Percentiles rank a stretch among this genome's conserved stretches.
These are phyloP conservation scores for Saccharomyces mikatae DNA, from an alignment of 805 yeast genomes.

Conservation along the genomic window DNA sequence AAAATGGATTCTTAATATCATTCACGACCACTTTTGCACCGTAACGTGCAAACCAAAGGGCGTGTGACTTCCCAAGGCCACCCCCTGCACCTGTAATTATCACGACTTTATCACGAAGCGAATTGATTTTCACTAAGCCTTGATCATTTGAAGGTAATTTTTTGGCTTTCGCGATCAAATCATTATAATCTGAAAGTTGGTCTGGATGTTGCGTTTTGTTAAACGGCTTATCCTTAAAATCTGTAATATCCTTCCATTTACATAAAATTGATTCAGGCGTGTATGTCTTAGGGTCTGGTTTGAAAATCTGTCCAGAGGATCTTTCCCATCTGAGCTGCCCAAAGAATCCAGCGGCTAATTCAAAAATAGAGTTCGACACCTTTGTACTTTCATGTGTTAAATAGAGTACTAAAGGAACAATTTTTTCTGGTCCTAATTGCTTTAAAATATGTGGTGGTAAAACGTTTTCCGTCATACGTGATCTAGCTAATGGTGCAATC, in stretches of 20 bases:
- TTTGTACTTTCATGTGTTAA: slow-evolving; percentile 58
- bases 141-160: slow-evolving; percentile 51
- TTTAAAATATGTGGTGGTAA: slow-evolving; percentile 80
- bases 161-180: slow-evolving; percentile 45
- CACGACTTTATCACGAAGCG: slow-evolving; percentile 76
- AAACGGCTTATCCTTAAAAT: slow-evolving; percentile 52
- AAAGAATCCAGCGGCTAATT: slow-evolving; percentile 89
- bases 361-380: slow-evolving; percentile 71
- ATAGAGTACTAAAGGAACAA: slow-evolving; percentile 85
- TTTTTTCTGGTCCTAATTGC: slow-evolving; percentile 74
- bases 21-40: slow-evolving; percentile 95
- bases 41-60: slow-evolving; percentile 72
- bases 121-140: slow-evolving; percentile 42
- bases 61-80: slow-evolving; percentile 89
- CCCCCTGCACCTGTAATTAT: slow-evolving; percentile 92
- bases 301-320: slow-evolving; percentile 76
- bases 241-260: slow-evolving; percentile 53
- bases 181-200: slow-evolving; percentile 62
- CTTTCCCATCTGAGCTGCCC: slow-evolving; percentile 95
- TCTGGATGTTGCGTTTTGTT: slow-evolving; percentile 58
- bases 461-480: slow-evolving; percentile 90
- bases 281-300: slow-evolving; percentile 56
- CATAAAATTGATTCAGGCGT: slow-evolving; percentile 80
- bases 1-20: slow-evolving; percentile 69
- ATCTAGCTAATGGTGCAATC: slow-evolving; percentile 91